Conservation (phyloP, 1,284 basidiomycete species). For the Pseudozyma flocculosa region DNA sequence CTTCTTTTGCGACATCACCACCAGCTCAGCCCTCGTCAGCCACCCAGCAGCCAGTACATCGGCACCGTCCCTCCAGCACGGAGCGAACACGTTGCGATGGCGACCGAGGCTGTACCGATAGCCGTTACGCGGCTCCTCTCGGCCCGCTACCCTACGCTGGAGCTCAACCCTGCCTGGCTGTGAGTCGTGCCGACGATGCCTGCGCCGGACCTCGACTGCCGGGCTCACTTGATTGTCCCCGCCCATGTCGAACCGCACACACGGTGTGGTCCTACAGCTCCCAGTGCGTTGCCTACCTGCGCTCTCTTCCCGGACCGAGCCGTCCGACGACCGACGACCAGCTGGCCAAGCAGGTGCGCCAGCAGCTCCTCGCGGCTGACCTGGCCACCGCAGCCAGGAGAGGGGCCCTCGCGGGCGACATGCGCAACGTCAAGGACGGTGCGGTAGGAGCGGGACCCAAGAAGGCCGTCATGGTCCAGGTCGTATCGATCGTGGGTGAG, state of each 20-base stretch:
- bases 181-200: conserved; percentile 1
- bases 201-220: not conserved
- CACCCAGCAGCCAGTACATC: too few species aligned
- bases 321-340: conserved; percentile 9
- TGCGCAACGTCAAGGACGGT: not conserved
- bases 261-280: not conserved
- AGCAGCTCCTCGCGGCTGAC: conserved; percentile 21
- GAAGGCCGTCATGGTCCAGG: conserved; percentile 16
- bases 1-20: too few species aligned
- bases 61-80: too few species aligned
- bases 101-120: conserved; percentile 1
- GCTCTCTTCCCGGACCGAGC: conserved; percentile 1
- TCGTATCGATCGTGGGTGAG: conserved; percentile 21
- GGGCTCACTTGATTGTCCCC: not conserved
- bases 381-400: conserved; percentile 9
- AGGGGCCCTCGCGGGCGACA: conserved; percentile 1
- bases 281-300: conserved; percentile 6
- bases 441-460: conserved; percentile 11
- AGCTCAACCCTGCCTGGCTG: conserved; percentile 17
- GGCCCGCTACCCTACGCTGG: conserved; percentile 29
- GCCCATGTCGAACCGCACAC: not conserved
- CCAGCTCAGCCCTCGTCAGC: too few species aligned
- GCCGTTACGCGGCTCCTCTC: conserved; percentile 24
- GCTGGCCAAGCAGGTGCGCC: conserved; percentile 22
- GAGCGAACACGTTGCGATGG: too few species aligned